Evolutionary conservation across 1,284 basidiomycete genomes (phyloP), one percentile per base, ranked within the genome.

Genomic region (Papiliotrema nemorosa): DNA sequence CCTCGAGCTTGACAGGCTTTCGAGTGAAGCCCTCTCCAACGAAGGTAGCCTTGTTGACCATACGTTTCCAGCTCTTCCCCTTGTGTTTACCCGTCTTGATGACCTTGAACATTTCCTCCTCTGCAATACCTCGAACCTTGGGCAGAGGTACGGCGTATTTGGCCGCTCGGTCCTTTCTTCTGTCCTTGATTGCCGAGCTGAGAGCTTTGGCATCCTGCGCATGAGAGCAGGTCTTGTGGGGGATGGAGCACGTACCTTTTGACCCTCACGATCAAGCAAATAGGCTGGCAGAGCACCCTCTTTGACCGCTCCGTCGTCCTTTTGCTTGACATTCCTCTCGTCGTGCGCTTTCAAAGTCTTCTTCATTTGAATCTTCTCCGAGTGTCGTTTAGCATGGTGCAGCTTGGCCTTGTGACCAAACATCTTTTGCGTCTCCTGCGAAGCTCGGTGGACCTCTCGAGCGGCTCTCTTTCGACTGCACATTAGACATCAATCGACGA

Each of bases 91-190:
- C 96, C 0, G 94, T 94, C 79, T 93, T 90, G 81, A 99, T 82
- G 31, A 98, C 96, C 80, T 96, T 97, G 82, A 99, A 99, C 84
- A 94, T 96, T 80, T 99, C 96, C 68, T 98, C 96, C 75, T 99
- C 96, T 18, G 94, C 93, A 63, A 99, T 97, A 40, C 96, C 96
- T 50, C 94, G 80, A 47, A 99, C 96, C 76, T 94, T 96, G 44
- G 96, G 94, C 57, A 98, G 72, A 3, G 94, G 96, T 2, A 99
- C 96, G 24, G 91, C 85, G 77, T 91, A 99, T 75, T 96, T 94
- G 24, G 94, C 96, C 2, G 94, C 96, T 78, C 97, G 96, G 79
- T 99, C 96, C 76, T 98, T 99, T 69, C 96, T 84, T 73, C 93
- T 90, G 77, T 99, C 92, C 78, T 99, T 99, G 80, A 99, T 87